Percentiles rank a stretch among this genome's conserved stretches.
phyloP scores from a whole-genome alignment of 2,329 filamentous ascomycete genomes.

The Xylariales sp. region DNA sequence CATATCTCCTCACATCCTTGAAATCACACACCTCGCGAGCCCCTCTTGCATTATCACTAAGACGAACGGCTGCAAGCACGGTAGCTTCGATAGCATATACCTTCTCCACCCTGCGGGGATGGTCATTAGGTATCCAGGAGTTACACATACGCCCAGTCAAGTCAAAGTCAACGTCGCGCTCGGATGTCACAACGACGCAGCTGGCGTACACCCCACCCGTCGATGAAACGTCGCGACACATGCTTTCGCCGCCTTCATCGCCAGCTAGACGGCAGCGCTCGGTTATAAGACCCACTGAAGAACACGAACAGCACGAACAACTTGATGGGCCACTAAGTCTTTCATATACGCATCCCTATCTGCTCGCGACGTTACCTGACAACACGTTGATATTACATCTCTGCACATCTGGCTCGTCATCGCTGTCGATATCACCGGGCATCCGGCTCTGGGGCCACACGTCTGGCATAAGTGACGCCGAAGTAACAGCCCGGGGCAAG shows the following conservation, averaged over 20 bases:
- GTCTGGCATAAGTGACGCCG: constrained; percentile 85
- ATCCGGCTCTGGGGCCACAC: constrained; percentile 91
- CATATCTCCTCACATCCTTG: constrained; percentile 78
- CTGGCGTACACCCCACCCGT: constrained; percentile 56
- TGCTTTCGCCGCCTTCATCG: constrained; percentile 44
- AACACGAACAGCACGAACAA: background rate
- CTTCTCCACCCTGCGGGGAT: constrained; percentile 80
- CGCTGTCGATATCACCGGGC: constrained; percentile 76
- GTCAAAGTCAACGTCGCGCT: constrained; percentile 41
- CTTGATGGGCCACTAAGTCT: constrained; percentile 68
- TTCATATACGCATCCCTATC: constrained; percentile 83
- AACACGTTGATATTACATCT: constrained; percentile 88
- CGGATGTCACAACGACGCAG: constrained; percentile 54
- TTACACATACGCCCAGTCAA: constrained; percentile 67
- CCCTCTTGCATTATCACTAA: constrained; percentile 84
- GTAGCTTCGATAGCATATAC: constrained; percentile 91
- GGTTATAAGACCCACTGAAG: background rate
- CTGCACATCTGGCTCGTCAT: constrained; percentile 76
- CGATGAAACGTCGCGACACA: constrained; percentile 35
- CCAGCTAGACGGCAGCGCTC: constrained; percentile 31
- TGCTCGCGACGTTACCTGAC: constrained; percentile 84
- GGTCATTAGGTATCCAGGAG: constrained; percentile 94
- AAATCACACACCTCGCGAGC: constrained; percentile 82
- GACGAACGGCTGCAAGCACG: constrained; percentile 71
- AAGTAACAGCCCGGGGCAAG: constrained; percentile 86